Base-by-base conservation (phyloP, 2,329 filamentous ascomycete species). In the Colletotrichum sublineola region DNA sequence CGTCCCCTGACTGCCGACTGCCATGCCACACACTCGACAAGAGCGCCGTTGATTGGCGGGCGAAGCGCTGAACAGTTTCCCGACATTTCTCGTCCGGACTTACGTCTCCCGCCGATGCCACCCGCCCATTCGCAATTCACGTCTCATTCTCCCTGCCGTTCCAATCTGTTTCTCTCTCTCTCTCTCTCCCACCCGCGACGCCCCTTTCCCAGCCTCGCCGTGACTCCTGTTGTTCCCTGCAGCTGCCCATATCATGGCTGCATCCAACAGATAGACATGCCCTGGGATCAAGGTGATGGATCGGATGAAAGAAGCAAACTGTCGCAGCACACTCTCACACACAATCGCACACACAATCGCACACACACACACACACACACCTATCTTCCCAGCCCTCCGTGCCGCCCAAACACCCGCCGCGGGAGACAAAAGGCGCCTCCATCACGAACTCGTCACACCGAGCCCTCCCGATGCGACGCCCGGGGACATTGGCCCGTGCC, bases 361-460 rank as follows among this genome's bases (percentile, higher is more conserved):
- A 48, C 44, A 46, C 44, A n/a, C 44, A 24, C 14, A 8, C n/a
- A 29, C 48, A n/a, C 44, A n/a, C 44, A n/a, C 36, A 24, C 14
- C 15, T 12, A 15, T 24, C 48, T 50, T 20, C 33, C 50, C 48
- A 44, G 33, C 24, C 55, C 11, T 3, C 50, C 24, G 52, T 52
- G 42, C 58, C 58, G 58, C 58, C 40, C 58, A 61, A 11, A 48
- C 42, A 42, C 58, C 58, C 58, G 58, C 44, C 42, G 40, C 18
- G 20, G n/a, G 58, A n/a, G n/a, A n/a, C 29, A 29, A 40, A 31
- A 44, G n/a, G 36, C 50, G 31, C 57, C 68, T 71, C 68, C 15
- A 60, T 72, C 65, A 64, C 60, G 55, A 24, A 33, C 46, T 64
- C 66, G 66, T 72, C 69, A 72, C 69, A 72, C 66, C 60, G 69